Conservation (phyloP, 306 rosid species). For the Malus fusca region DNA sequence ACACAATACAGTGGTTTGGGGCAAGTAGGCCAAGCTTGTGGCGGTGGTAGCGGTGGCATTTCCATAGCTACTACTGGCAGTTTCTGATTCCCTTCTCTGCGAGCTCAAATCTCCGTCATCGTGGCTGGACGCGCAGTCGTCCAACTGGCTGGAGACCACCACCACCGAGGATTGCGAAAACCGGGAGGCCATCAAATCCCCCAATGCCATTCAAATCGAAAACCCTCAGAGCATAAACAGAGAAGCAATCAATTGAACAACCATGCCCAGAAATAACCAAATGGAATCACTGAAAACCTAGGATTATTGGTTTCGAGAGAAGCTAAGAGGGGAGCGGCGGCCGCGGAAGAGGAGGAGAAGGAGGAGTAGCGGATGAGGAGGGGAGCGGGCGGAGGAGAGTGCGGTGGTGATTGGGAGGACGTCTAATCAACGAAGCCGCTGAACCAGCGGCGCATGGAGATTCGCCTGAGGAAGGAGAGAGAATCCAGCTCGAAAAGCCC, state of each 20-base stretch:
- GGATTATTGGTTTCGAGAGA: conserved; percentile 7
- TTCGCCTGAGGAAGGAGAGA: conserved; percentile 42
- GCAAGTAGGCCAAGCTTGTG: conserved; percentile 79
- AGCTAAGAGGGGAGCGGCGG: background rate
- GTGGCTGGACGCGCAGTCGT: conserved; percentile 36
- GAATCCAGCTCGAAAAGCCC: conserved; percentile 58
- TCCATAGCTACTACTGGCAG: conserved; percentile 44
- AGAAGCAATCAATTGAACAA: conserved; percentile 32
- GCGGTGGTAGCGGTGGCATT: conserved; percentile 44
- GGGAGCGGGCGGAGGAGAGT: background rate
- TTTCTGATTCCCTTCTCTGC: conserved; percentile 55
- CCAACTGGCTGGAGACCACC: conserved; percentile 53
- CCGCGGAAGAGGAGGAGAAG: background rate
- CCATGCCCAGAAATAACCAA: conserved; percentile 10
- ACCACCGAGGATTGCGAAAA: conserved; percentile 77
- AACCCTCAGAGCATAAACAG: conserved; percentile 12
- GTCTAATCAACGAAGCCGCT: conserved; percentile 73
- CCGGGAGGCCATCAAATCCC: conserved; percentile 89
- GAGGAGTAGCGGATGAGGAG: background rate
- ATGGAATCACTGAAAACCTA: background rate
- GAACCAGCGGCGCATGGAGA: conserved; percentile 78
- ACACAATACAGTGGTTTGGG: conserved; percentile 57
- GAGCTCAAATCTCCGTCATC: conserved; percentile 35
- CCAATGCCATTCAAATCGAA: conserved; percentile 99
- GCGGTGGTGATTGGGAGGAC: background rate